Evolutionary conservation across 768 basidiomycete genomes (phyloP), one percentile per base, ranked within the genome.

Genomic region (Leccinum uliginosum): DNA sequence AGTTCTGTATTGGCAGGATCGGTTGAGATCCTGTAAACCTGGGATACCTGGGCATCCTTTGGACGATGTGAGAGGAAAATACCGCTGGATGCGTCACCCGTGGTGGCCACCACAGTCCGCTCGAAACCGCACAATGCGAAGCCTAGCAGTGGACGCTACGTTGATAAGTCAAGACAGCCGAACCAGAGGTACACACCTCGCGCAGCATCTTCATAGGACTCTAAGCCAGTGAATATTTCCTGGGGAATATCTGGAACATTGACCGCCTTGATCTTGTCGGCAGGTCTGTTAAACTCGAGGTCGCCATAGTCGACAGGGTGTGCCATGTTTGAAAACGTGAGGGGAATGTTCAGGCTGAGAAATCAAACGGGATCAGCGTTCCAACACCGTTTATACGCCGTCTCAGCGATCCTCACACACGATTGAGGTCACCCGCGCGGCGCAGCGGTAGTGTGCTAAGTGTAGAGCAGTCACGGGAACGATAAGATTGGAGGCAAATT

Each of bases 11-110:
- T 58, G 24, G 55, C 34, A 1, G 74, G 59, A 32, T 73, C 64
- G 6, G 64, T 54, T 2, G 73, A 63, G 26, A 77, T 69, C 44
- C 71, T 68, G 54, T 70, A 78, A 32, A 74, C 57, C 52, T 78
- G 74, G 4, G 65, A 55, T 47, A 77, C 73, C 32, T 75, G 76
- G 8, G 73, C 71, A 57, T 74, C 67, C 34, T 65, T 66, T n/a
- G 76, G 76, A 19, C 76, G 69, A 61, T 78, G 77, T 21, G 65
- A 59, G 34, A 76, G 61, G 54, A 77, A 69, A 34, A 76, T 59
- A 10, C 68, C 59, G 26, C 61, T 63, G 40, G 53, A 58, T 0
- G 53, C 52, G 24, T 63, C 51, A 19, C 62, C 59, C 6, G 32
- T 46, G 1, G 48, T 21, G 32, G 57, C 62, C 50, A 57, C 59